Percentiles rank a stretch among this genome's conserved stretches.
phyloP scores from a whole-genome alignment of 208 protist species.

The Trypanosoma congolense region DNA sequence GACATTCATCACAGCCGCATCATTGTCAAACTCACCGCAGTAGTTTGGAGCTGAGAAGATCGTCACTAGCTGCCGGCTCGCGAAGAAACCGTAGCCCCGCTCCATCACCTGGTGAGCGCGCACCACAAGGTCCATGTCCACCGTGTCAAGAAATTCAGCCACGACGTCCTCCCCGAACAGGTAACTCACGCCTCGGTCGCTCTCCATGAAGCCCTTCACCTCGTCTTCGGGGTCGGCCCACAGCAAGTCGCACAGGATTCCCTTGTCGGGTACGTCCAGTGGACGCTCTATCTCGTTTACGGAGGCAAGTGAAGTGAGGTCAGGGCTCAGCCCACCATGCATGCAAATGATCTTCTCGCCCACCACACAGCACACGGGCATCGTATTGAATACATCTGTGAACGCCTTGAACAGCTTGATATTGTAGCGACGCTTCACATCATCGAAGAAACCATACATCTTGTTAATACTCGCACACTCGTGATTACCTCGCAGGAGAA shows the following conservation, averaged over 20 bases:
- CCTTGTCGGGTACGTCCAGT: slow-evolving; percentile 97
- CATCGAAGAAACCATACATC: slow-evolving; percentile 99
- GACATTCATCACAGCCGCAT: slow-evolving; percentile 98
- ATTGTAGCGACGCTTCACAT: slow-evolving; percentile 97
- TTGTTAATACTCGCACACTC: slow-evolving; percentile 98
- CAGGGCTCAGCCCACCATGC: slow-evolving; percentile 96
- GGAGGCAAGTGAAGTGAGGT: slow-evolving; percentile 90
- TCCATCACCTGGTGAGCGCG: slow-evolving; percentile 99
- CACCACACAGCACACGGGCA: slow-evolving; percentile 97
- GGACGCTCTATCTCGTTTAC: slow-evolving; percentile 93
- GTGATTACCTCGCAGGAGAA: slow-evolving; percentile 98
- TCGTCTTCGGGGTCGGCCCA: slow-evolving; percentile 98
- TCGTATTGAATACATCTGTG: slow-evolving; percentile 96
- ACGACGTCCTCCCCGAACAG: slow-evolving; percentile 98
- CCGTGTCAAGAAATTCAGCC: slow-evolving; percentile 95
- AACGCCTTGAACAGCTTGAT: slow-evolving; percentile 99
- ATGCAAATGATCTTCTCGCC: slow-evolving; percentile 99
- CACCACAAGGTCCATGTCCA: slow-evolving; percentile 98
- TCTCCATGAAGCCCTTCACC: slow-evolving; percentile 48
- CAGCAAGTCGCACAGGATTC: slow-evolving; percentile 98
- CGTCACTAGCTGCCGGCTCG: slow-evolving; percentile 96
- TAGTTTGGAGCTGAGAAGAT: slow-evolving; percentile 99
- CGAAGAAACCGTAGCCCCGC: slow-evolving; percentile 99
- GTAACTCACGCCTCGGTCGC: slow-evolving; percentile 94
- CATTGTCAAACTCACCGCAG: slow-evolving; percentile 99